These are phyloP conservation scores for Mortierella sp. DNA, from an alignment of 371 early-diverging fungal genomes.

Conservation along the genomic window DNA sequence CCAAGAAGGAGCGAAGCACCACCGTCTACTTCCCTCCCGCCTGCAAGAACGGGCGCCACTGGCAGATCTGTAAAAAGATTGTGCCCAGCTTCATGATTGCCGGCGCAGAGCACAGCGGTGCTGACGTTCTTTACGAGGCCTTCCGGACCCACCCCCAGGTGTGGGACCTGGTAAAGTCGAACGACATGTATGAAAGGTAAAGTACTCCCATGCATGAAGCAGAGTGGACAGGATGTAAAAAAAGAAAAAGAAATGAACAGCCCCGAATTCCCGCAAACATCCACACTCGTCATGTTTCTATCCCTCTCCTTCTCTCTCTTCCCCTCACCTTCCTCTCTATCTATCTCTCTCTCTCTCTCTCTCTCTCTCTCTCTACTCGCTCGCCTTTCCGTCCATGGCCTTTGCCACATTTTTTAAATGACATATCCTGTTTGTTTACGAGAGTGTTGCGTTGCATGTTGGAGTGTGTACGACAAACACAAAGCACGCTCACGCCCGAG, in stretches of 20 bases:
- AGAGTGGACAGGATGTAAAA: not conserved
- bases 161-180: conserved; percentile 57
- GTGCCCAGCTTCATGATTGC: conserved; percentile 73
- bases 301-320: not conserved
- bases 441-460: not conserved
- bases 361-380: not conserved
- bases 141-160: conserved; percentile 68
- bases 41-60: conserved; percentile 60
- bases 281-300: no score
- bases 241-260: not conserved
- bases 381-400: not conserved
- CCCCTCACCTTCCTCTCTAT: not conserved
- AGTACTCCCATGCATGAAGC: not conserved
- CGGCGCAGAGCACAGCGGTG: conserved; percentile 66
- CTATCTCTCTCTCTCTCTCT: not conserved
- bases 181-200: conserved; percentile 56
- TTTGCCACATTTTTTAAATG: not conserved
- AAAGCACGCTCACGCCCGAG: conserved; percentile 4
- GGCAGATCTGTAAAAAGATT: conserved; percentile 65
- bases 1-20: conserved; percentile 54
- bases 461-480: conserved; percentile 3
- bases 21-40: conserved; percentile 65
- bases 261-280: not conserved
- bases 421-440: not conserved
- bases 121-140: conserved; percentile 62